phyloP scores from a whole-genome alignment of 306 rosid genomes.

The Glycine tomentella region DNA sequence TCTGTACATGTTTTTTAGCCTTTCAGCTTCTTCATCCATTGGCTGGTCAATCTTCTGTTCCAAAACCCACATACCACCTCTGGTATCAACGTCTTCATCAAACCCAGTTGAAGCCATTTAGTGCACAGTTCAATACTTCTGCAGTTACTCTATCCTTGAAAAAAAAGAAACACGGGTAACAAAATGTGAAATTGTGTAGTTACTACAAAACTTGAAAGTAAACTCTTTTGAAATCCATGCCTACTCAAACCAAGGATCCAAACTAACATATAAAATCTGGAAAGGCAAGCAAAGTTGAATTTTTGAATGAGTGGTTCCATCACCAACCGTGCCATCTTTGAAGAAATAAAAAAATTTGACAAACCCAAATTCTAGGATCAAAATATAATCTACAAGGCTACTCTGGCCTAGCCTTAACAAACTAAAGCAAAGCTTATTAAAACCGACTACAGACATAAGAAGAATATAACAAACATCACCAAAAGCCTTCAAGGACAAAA shows the following conservation, averaged over 20 bases:
- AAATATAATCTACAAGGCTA: neutral
- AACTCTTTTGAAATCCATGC: constrained; percentile 36
- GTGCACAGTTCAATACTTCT: constrained; percentile 42
- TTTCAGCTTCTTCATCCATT: constrained; percentile 92
- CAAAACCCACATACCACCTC: constrained; percentile 90
- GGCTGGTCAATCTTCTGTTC: constrained; percentile 89
- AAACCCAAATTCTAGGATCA: constrained; percentile 22
- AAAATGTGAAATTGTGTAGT: neutral
- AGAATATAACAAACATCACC: constrained; percentile 18
- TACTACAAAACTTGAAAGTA: neutral
- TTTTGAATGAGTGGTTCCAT: constrained; percentile 4
- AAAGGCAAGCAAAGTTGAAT: constrained; percentile 26
- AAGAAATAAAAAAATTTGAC: neutral
- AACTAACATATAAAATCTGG: constrained; percentile 44
- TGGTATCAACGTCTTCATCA: constrained; percentile 54
- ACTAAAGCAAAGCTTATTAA: too few relatives aligned
- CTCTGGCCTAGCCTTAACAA: neutral
- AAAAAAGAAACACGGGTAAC: constrained; percentile 32
- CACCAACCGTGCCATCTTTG: constrained; percentile 9
- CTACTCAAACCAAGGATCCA: constrained; percentile 44
- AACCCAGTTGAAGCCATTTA: constrained; percentile 69
- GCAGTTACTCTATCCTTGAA: constrained; percentile 38
- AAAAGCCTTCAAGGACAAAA: neutral
- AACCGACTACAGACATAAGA: neutral
- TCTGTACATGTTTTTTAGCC: constrained; percentile 84